phyloP scores from a whole-genome alignment of 805 yeast species.

The Metahyphopichia silvanorum region DNA sequence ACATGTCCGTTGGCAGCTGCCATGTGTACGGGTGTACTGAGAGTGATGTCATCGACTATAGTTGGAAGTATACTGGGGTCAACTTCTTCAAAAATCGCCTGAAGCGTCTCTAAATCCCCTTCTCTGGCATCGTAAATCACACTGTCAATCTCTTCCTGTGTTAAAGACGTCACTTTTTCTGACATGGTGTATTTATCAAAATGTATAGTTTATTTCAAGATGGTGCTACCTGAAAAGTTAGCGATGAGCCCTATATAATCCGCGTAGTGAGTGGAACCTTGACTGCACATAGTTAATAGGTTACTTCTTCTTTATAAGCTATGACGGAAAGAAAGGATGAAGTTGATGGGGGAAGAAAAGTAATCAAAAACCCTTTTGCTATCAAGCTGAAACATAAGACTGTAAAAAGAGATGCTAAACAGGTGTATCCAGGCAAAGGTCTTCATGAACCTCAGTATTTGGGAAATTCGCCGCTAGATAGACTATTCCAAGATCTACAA shows the following conservation, averaged over 20 bases:
- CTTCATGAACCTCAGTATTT: slow-evolving; percentile 27
- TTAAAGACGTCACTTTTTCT: slow-evolving; percentile 23
- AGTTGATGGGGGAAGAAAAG: too few species aligned
- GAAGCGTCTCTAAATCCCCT: slow-evolving; percentile 78
- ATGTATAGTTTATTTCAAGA: neutral
- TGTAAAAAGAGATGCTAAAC: slow-evolving; percentile 26
- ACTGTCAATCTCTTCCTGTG: slow-evolving; percentile 79
- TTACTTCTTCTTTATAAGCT: too few species aligned
- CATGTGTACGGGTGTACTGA: slow-evolving; percentile 84
- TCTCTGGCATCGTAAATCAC: slow-evolving; percentile 80
- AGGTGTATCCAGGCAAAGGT: slow-evolving; percentile 32
- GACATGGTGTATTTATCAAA: slow-evolving; percentile 8
- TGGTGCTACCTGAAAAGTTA: too few species aligned
- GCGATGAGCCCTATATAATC: too few species aligned
- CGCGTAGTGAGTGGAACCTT: too few species aligned
- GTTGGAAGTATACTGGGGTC: slow-evolving; percentile 40
- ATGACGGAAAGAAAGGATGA: too few species aligned
- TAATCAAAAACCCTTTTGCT: slow-evolving; percentile 29
- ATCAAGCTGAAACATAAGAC: slow-evolving; percentile 19
- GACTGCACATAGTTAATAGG: slow-evolving; percentile 5
- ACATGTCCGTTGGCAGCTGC: slow-evolving; percentile 93
- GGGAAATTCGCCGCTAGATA: slow-evolving; percentile 32
- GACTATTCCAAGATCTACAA: slow-evolving; percentile 29
- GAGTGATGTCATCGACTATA: slow-evolving; percentile 61
- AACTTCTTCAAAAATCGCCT: slow-evolving; percentile 60